Conservation (phyloP, 805 yeast species). For the Kuraishia floccosa region DNA sequence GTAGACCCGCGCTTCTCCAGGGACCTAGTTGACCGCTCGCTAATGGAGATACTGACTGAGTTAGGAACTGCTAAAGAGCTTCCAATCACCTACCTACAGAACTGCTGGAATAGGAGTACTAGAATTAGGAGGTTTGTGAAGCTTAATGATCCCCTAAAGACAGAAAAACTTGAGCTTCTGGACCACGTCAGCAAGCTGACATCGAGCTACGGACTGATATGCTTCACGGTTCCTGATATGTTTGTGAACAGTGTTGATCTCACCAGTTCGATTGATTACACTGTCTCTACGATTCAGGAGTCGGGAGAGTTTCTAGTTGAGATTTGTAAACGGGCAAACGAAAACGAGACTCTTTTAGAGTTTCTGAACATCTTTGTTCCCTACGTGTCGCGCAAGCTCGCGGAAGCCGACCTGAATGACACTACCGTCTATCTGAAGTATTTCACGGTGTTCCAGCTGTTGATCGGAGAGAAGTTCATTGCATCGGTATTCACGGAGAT, state of each 20-base stretch:
- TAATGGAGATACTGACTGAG: slow-evolving; percentile 47
- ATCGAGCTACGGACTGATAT: slow-evolving; percentile 54
- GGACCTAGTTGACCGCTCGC: slow-evolving; percentile 34
- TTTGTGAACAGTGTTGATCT: slow-evolving; percentile 27
- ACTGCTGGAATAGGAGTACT: slow-evolving; percentile 29
- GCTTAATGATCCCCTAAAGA: slow-evolving; percentile 25
- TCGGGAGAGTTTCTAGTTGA: slow-evolving; percentile 39
- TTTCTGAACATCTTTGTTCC: slow-evolving; percentile 45
- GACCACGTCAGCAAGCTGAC: slow-evolving; percentile 36
- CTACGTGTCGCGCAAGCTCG: slow-evolving; percentile 22
- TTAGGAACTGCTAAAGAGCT: slow-evolving; percentile 26
- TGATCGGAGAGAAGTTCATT: slow-evolving; percentile 48
- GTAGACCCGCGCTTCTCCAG: slow-evolving; percentile 10
- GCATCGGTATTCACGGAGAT: slow-evolving; percentile 49
- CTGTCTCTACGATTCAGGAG: slow-evolving; percentile 13
- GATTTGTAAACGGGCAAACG: slow-evolving; percentile 45
- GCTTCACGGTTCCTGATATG: slow-evolving; percentile 63
- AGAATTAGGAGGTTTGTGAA: slow-evolving; percentile 29
- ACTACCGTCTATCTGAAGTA: slow-evolving; percentile 37
- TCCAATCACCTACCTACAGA: slow-evolving; percentile 36
- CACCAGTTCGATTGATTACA: slow-evolving; percentile 13
- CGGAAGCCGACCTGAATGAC: slow-evolving; percentile 31
- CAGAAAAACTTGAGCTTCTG: slow-evolving; percentile 25
- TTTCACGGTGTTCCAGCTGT: slow-evolving; percentile 42
- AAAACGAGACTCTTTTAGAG: slow-evolving; percentile 56